These are phyloP conservation scores for Phlegmacium glaucopus DNA, from an alignment of 768 basidiomycete genomes.

Conservation along the genomic window DNA sequence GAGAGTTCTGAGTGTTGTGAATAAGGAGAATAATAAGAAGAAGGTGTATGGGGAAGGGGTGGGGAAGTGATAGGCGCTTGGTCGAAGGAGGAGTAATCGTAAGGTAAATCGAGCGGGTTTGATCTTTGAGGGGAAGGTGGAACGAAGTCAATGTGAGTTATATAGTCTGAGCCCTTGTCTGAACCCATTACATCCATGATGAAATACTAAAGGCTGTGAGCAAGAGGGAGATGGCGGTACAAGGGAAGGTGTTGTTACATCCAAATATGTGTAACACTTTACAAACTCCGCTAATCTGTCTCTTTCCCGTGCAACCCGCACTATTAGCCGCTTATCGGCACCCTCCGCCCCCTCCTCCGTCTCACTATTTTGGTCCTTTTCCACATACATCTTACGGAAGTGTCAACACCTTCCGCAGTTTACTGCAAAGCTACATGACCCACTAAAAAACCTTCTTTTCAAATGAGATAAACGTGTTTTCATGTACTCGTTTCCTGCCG, in stretches of 20 bases:
- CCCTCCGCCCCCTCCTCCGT: too few species aligned
- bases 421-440: too few species aligned
- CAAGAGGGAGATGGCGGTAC: background rate
- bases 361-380: too few species aligned
- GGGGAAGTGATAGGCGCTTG: constrained; percentile 15
- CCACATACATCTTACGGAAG: too few species aligned
- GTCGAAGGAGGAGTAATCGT: constrained; percentile 11
- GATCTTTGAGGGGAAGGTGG: constrained; percentile 21
- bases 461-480: too few species aligned
- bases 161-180: constrained; percentile 21
- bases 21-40: constrained; percentile 61
- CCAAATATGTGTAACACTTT: background rate
- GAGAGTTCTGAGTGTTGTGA: constrained; percentile 69
- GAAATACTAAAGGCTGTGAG: background rate
- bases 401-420: too few species aligned
- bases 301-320: background rate
- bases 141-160: constrained; percentile 18
- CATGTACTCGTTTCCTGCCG: too few species aligned
- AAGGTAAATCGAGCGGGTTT: constrained; percentile 16
- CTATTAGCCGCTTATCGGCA: background rate
- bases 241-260: background rate
- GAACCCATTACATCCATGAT: constrained; percentile 1
- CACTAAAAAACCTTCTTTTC: too few species aligned
- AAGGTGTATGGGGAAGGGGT: constrained; percentile 15
- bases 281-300: background rate